Percentiles rank a stretch among this genome's conserved stretches.
These are phyloP conservation scores for Eucalyptus pumila DNA, from an alignment of 345 rosid genomes.

Conservation along the genomic window DNA sequence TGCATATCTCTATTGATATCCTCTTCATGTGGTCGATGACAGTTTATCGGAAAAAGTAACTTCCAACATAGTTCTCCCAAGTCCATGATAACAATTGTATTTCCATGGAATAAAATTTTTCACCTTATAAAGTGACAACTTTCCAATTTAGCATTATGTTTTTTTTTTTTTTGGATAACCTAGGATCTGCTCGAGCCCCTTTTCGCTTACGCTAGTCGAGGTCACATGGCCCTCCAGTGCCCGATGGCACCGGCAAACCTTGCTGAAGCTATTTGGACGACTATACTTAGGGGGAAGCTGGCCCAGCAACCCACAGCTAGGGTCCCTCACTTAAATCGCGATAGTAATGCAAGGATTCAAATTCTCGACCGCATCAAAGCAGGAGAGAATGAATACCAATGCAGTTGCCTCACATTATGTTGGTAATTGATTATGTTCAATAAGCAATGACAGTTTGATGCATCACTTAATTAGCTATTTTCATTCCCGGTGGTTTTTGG, in stretches of 20 bases:
- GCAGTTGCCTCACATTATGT: neutral
- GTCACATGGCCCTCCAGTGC: fast-evolving
- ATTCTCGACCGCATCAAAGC: too few relatives aligned
- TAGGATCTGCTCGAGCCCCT: fast-evolving
- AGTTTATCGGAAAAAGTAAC: neutral
- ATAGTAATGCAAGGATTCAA: fast-evolving
- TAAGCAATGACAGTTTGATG: neutral
- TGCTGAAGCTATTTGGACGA: fast-evolving
- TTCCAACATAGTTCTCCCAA: neutral
- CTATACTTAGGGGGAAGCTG: fast-evolving
- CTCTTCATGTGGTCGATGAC: neutral
- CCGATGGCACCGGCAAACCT: fast-evolving
- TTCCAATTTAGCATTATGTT: neutral
- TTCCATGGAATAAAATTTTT: neutral
- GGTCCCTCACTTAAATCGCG: fast-evolving
- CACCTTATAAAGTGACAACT: neutral
- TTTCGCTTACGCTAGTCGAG: too few relatives aligned
- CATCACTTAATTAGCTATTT: neutral
- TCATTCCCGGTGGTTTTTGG: neutral
- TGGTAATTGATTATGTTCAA: neutral
- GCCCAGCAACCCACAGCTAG: fast-evolving
- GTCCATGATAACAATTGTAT: neutral
- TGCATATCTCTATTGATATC: neutral
- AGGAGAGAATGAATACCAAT: too few relatives aligned
- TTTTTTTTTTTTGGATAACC: too few relatives aligned